Evolutionary conservation across 169 alveolate species (phyloP), one percentile per base, ranked within the genome.

Genomic region (Eimeria brunetti): DNA sequence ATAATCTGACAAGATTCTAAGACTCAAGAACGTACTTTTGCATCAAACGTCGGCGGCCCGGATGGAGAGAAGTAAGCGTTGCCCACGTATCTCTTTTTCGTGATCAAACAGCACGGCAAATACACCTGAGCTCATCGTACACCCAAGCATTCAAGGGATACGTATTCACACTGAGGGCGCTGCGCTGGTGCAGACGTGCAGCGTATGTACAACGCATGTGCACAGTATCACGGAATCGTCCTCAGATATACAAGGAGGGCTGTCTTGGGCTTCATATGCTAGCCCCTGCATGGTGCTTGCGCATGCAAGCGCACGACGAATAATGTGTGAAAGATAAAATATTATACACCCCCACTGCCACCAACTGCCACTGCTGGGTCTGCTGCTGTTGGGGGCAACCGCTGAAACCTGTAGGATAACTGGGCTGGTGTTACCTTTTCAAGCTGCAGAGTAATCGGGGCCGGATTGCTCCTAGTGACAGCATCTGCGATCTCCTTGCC

Each of bases 41-140:
- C 96, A 41, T 94, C 96, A 76, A 94, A 94, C 9, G 80, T 64
- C 33, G 96, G 96, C 67, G 91, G 85, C 51, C 53, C 91, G 5
- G 46, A 38, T 33, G 96, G 96, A 22, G 92, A 44, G 60, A 88
- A 33, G 67, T 94, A 94, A 24, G 94, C 95, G 71, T 89, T 56
- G 30, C 96, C 96, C 9, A 94, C 96, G 36, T 94, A 94, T 41
- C 97, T 64, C 44, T 95, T 95, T 88, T 95, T 95, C 56, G 97
- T 83, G 73, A 95, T 95, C 38, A 93, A 84, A 60, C 95, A 93
- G 88, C 96, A 94, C 4, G 97, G 97, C 75, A 78, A 49, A 71
- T 64, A 96, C 36, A 92, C 96, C 96, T 92, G 93, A 46, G 78
- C 41, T 18, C 76, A 8, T 8, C 90, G 67, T 83, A 33, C 75